These are phyloP conservation scores for Zarea fungicola DNA, from an alignment of 2,329 filamentous ascomycete species.

Conservation along the genomic window DNA sequence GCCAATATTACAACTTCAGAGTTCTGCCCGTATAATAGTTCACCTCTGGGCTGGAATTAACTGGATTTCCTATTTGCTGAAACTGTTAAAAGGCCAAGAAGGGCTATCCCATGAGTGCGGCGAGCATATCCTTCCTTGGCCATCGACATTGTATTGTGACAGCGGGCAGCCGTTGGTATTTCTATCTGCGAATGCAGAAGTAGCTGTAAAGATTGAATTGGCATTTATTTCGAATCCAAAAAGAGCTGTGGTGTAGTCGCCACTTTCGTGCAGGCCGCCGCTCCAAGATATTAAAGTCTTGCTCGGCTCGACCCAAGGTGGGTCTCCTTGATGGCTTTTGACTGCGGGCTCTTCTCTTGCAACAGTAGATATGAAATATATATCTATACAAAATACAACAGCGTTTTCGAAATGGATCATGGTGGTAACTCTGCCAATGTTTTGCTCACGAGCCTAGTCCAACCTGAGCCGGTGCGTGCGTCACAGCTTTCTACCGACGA, in stretches of 20 bases:
- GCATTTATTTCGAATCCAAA: background rate
- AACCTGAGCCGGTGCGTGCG: conserved; percentile 36
- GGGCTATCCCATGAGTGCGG: background rate
- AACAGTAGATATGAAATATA: no score
- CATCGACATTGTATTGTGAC: background rate
- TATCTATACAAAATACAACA: no score
- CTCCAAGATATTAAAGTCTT: no score
- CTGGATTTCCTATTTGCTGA: background rate
- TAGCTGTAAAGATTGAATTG: conserved; percentile 10
- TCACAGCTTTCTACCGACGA: conserved; percentile 37
- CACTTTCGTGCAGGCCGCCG: no score
- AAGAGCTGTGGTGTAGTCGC: background rate
- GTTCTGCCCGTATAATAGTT: background rate
- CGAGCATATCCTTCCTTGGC: background rate
- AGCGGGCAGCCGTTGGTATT: background rate
- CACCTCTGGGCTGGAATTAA: background rate
- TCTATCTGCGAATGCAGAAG: conserved; percentile 6
- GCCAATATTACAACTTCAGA: background rate
- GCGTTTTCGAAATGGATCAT: no score
- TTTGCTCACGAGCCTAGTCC: no score
- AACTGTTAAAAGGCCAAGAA: background rate
- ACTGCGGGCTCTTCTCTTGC: no score
- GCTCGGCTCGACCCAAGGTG: no score
- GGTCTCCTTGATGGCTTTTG: no score
- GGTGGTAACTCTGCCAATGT: no score